Evolutionary conservation across 257 asterid genomes (phyloP), one percentile per base, ranked within the genome.

Genomic region (Solanum chiquidenum): DNA sequence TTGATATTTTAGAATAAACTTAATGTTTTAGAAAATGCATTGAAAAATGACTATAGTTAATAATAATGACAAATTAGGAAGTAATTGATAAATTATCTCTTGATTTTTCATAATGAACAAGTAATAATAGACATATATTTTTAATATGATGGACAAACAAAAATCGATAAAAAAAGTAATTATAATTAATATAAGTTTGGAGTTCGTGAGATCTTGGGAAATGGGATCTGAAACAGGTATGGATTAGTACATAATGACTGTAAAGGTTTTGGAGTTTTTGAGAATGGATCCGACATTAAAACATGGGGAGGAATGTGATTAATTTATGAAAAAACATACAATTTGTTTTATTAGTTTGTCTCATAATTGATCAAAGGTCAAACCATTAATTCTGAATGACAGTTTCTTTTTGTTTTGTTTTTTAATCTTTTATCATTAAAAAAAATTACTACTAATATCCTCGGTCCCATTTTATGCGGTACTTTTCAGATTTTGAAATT

Each of bases 251-350:
- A 87, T 87, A 89, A 90, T 92, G 92, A 86, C 93, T 88, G 94
- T 90, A 84, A 90, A 69, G 85, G 21, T 92, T 80, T 93, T 95
- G 95, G 94, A 94, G 87, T 90, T 89, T 88, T 91, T 87, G 75
- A 86, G 68, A 88, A 88, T 62, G 87, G 87, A 89, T 86, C 95
- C 90, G 94, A 94, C 95, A 95, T 64, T 72, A 55, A 89, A 94
- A 93, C 95, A 93, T 92, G 95, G 68, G 90, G 86, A 88, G 87
- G 95, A 91, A 93, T 95, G 94, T 92, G 93, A 91, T 25, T 64
- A 64, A 25, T 64, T 87, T 84, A 29, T 29, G 7, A 2, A 10
- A 10, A 35, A 58, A 64, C 13, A 84, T n/a, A 64, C 7, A 88
- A 86, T 69, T 60, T 55, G 55, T 58, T 33, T 84, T 58, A 58